Evolutionary conservation across 2,329 filamentous ascomycete genomes (phyloP).

Genomic region (Xylariaceae sp.): DNA sequence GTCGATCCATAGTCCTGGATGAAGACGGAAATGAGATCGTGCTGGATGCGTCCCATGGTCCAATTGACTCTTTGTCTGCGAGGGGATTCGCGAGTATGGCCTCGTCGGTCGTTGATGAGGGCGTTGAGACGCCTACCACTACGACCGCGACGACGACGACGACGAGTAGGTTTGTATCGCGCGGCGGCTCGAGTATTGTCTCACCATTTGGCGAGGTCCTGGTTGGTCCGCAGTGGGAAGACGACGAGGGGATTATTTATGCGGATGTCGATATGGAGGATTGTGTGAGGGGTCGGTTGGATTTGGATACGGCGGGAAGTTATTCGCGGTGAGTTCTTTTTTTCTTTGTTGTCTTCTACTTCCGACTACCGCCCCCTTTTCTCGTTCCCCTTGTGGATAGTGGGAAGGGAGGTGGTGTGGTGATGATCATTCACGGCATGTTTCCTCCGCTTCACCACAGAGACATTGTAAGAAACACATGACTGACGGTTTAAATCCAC

Average conservation of each 20-base stretch:
- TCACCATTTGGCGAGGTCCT: constrained; percentile 75
- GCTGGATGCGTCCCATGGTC: constrained; percentile 24
- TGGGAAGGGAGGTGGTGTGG: not conserved
- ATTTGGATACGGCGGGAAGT: constrained; percentile 78
- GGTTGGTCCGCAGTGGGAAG: constrained; percentile 78
- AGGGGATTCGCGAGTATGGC: not conserved
- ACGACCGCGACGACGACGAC: not conserved
- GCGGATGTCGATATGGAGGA: constrained; percentile 82
- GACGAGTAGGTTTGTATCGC: constrained; percentile 47
- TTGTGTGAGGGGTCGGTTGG: constrained; percentile 73
- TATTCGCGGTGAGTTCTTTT: constrained; percentile 63
- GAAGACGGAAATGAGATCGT: constrained; percentile 54
- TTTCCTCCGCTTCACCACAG: no score
- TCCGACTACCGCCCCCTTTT: not conserved
- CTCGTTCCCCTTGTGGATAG: constrained; percentile 2
- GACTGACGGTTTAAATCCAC: constrained; percentile 10
- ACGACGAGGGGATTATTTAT: constrained; percentile 60
- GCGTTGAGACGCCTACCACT: constrained; percentile 20
- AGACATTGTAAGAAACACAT: no score
- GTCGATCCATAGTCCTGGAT: constrained; percentile 42
- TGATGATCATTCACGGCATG: not conserved
- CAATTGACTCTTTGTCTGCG: not conserved
- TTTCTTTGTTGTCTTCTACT: not conserved
- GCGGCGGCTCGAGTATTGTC: constrained; percentile 79
- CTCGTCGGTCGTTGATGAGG: constrained; percentile 22